These are phyloP conservation scores for Thelonectria blattea DNA, from an alignment of 2,329 filamentous ascomycete species.

Conservation along the genomic window DNA sequence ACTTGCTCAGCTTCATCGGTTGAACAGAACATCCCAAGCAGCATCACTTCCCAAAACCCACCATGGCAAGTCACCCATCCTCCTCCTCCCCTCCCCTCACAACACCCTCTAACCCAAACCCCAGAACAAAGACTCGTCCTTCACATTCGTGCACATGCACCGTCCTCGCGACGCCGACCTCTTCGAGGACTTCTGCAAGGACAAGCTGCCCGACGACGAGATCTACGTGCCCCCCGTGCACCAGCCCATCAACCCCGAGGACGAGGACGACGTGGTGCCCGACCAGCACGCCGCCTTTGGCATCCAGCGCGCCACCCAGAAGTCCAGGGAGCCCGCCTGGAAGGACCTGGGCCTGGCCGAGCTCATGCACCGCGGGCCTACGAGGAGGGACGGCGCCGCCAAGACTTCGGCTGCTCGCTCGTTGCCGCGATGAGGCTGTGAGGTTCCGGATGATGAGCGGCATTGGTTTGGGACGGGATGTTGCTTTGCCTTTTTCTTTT, in stretches of 20 bases:
- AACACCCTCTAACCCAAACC: background rate
- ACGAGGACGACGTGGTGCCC: conserved; percentile 87
- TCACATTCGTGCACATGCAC: conserved; percentile 79
- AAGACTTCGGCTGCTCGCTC: conserved; percentile 23
- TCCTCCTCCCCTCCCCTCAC: too few relatives aligned
- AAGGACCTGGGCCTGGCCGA: conserved; percentile 76
- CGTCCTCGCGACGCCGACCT: conserved; percentile 75
- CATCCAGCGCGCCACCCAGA: conserved; percentile 80
- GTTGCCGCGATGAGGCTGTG: conserved; percentile 26
- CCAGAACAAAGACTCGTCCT: conserved; percentile 75
- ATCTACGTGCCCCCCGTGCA: conserved; percentile 82
- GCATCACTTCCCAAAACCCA: background rate
- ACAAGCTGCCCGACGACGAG: conserved; percentile 75
- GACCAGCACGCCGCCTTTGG: conserved; percentile 89
- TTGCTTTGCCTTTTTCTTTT: background rate
- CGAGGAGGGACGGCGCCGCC: conserved; percentile 23
- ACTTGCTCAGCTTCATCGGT: too few relatives aligned
- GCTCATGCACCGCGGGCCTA: conserved; percentile 68
- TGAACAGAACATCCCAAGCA: too few relatives aligned
- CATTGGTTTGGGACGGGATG: background rate
- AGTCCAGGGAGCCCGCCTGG: conserved; percentile 74
- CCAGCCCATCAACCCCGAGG: conserved; percentile 84
- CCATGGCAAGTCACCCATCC: background rate
- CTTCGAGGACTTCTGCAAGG: conserved; percentile 77
- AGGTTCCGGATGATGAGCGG: background rate